Base-by-base conservation (phyloP, 2,329 filamentous ascomycete species). In the Ampelomyces quisqualis region DNA sequence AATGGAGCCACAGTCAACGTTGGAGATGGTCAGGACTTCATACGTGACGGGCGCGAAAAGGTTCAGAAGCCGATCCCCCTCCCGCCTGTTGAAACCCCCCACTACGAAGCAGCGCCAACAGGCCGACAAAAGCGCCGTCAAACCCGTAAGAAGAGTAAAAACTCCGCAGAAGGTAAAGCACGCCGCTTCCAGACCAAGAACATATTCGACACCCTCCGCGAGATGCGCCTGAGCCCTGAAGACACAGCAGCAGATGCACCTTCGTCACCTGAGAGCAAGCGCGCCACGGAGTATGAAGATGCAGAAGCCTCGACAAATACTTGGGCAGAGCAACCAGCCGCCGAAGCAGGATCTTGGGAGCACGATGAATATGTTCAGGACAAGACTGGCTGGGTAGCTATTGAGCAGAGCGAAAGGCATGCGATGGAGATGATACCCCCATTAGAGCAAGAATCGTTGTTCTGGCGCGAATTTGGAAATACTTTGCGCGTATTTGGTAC, bases 401-500 rank as follows among this genome's bases (percentile, higher is more conserved):
- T 62, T 10, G 47, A 57, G 32, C 40, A 3, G 32, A 51, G 32
- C 49, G 65, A 4, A 32, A 43, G 10, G n/a, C n/a, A n/a, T n/a
- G 40, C 64, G 6, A 72, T 71, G 45, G 60, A 71, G 28, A 56
- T 77, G 31, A 77, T 84, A 45, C 80, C 81, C 6, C 58, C 68
- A 1, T 76, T 77, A 42, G 68, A 70, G 1, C 70, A 69, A 2
- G 18, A 32, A 2, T 24, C 22, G 4, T 62, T 69, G 11, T 82
- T 84, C 55, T 84, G 81, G 81, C 54, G 64, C 3, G 60, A 74
- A 7, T 81, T 82, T 57, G 77, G 77, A 1, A 84, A 84, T 51
- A 78, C 74, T 48, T 57, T 84, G 40, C 69, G 80, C 26, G 74
- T 81, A 1, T 84, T 82, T 65, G 81, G 80, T 2, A 82, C 79